Conservation (phyloP, 2,329 filamentous ascomycete genomes). For the Pyricularia grisea region DNA sequence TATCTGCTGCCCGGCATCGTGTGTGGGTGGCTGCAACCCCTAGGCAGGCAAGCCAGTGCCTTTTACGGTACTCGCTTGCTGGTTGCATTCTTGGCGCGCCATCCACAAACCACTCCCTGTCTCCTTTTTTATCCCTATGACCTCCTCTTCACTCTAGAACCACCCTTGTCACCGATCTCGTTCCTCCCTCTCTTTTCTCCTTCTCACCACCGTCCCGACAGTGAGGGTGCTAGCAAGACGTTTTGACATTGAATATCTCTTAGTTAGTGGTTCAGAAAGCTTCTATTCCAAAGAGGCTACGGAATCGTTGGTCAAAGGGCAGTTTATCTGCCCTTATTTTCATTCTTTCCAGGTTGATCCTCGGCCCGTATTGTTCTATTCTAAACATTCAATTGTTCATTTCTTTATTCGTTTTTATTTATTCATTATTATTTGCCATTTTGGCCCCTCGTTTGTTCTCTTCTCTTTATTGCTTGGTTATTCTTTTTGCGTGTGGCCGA, state of each 20-base stretch:
- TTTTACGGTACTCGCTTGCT: constrained; percentile 9
- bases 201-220: constrained; percentile 2
- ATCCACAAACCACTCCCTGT: background rate
- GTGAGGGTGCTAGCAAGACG: background rate
- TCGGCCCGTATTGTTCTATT: constrained; percentile 34
- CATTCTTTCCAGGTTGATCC: constrained; percentile 50
- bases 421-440: background rate
- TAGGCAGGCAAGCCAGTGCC: background rate
- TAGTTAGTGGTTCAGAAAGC: background rate
- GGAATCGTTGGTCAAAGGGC: background rate
- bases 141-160: constrained; percentile 8
- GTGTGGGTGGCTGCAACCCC: background rate
- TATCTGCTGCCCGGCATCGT: constrained; percentile 12
- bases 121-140: constrained; percentile 5
- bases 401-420: too few species aligned
- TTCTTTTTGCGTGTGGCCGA: background rate
- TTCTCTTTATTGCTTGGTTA: constrained; percentile 9
- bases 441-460: constrained; percentile 8
- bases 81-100: constrained; percentile 10
- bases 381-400: constrained; percentile 3
- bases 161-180: constrained; percentile 8
- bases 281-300: background rate
- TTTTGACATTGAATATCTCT: background rate
- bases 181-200: constrained; percentile 7
- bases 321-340: constrained; percentile 17